Evolutionary conservation across 768 basidiomycete species (phyloP).

Genomic region (Lanmaoa pseudosensibilis): DNA sequence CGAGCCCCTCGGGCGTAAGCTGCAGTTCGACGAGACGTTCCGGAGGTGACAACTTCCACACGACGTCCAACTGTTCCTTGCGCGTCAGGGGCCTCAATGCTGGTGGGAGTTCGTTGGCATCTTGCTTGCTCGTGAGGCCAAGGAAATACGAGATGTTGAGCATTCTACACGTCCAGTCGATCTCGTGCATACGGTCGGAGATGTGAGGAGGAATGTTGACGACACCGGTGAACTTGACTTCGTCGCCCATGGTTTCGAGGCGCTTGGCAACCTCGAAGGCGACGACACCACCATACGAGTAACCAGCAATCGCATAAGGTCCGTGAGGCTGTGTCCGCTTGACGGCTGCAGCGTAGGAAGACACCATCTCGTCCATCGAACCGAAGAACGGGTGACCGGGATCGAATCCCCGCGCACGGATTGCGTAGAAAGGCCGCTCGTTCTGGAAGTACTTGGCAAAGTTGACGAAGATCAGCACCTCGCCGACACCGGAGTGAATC

Average conservation of each 20-base stretch:
- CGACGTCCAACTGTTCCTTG: constrained; percentile 23
- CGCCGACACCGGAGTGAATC: constrained; percentile 46
- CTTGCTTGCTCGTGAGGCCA: constrained; percentile 32
- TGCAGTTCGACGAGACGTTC: constrained; percentile 31
- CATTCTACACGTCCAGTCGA: constrained; percentile 41
- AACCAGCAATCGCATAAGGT: constrained; percentile 44
- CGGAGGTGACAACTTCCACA: constrained; percentile 32
- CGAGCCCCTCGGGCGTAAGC: constrained; percentile 24
- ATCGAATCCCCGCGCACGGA: constrained; percentile 47
- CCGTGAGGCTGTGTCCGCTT: constrained; percentile 36
- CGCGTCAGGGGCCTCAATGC: constrained; percentile 20
- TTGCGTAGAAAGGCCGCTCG: constrained; percentile 45
- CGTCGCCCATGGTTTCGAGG: constrained; percentile 35
- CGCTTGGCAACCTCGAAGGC: constrained; percentile 44
- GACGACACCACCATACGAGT: constrained; percentile 46
- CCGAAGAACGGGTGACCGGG: constrained; percentile 36
- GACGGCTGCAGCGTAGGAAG: constrained; percentile 36
- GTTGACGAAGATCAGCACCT: constrained; percentile 42
- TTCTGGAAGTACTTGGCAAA: constrained; percentile 41
- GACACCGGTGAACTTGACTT: constrained; percentile 41
- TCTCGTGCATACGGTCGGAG: constrained; percentile 42
- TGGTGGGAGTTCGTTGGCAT: constrained; percentile 22
- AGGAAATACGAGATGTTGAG: constrained; percentile 45
- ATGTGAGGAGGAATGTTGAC: constrained; percentile 46
- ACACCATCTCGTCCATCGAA: constrained; percentile 42